Evolutionary conservation across 2,329 filamentous ascomycete species (phyloP), one percentile per base, ranked within the genome.

Genomic region (Penicillium corylophilum): DNA sequence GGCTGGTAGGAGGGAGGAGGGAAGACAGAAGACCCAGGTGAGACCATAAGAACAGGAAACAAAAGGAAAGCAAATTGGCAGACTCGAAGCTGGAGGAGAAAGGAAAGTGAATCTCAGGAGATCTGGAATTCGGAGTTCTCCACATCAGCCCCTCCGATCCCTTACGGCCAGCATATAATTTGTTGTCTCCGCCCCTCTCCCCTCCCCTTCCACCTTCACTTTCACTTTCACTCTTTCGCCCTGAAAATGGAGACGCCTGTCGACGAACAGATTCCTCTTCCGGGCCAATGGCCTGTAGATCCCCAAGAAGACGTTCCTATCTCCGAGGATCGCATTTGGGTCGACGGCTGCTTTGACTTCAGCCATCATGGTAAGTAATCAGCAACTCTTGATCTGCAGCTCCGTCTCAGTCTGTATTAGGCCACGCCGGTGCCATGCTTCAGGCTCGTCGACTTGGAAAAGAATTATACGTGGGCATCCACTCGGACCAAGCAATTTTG

Each of bases 261-360:
- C n/a, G 67, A 68, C 41, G 65, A 71, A 28, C 58, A 63, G 29
- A 69, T 84, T 33, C 83, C 84, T 50, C 60, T 71, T 45, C 67
- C 74, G 23, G 83, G 83, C 46, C 65, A 82, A 59, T 86, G 83
- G 84, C 84, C 84, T n/a, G 81, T 83, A 35, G 81, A 81, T 60
- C 84, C 84, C 10, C 84, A 86, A 69, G 74, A 84, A 36, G 81
- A 84, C 65, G 68, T 82, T 38, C 68, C 75, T 2, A 77, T 86
- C 42, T 76, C 74, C 23, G 80, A 87, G 51, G 85, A 89, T 64
- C 86, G 93, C 61, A 89, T 99, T 66, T 99, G 95, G 95, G 89
- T 99, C 23, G 94, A 99, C 71, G 94, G 94, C 57, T 99, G 94
- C 80, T 99, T 96, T 77, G 94, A 99, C 78, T 99, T 99, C 75